These are phyloP conservation scores for Ophiostoma tasmaniense DNA, from an alignment of 2,329 filamentous ascomycete species.

Conservation along the genomic window DNA sequence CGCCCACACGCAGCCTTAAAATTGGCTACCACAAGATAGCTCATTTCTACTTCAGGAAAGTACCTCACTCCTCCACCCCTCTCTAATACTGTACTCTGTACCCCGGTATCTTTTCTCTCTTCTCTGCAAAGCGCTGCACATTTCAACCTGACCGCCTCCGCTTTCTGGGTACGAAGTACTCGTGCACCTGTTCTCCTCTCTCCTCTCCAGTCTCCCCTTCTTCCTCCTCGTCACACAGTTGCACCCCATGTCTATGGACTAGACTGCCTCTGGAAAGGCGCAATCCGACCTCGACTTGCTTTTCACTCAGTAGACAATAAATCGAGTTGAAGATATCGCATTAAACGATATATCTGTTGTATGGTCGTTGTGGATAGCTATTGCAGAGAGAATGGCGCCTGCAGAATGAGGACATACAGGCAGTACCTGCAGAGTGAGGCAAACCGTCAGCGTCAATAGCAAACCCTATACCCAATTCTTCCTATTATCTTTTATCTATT, in stretches of 20 bases:
- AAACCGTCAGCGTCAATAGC: no score
- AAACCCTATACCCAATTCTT: no score
- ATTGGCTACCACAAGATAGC: constrained; percentile 7
- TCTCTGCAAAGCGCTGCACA: background rate
- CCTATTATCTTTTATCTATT: constrained; percentile 8
- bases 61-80: background rate
- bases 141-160: constrained; percentile 6
- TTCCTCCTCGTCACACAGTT: background rate
- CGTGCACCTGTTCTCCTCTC: background rate
- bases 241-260: constrained; percentile 21
- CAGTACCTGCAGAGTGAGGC: no score
- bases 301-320: background rate
- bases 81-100: background rate
- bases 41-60: background rate
- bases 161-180: background rate
- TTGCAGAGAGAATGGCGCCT: no score
- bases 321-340: background rate
- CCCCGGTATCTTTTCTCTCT: background rate
- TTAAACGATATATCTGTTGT: background rate
- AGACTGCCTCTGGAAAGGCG: constrained; percentile 25
- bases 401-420: no score
- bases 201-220: no score
- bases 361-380: no score
- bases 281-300: constrained; percentile 1
- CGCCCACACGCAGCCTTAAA: constrained; percentile 5